These are phyloP conservation scores for Nepenthes mirabilis DNA, from an alignment of 148 eudicot species.

Conservation along the genomic window DNA sequence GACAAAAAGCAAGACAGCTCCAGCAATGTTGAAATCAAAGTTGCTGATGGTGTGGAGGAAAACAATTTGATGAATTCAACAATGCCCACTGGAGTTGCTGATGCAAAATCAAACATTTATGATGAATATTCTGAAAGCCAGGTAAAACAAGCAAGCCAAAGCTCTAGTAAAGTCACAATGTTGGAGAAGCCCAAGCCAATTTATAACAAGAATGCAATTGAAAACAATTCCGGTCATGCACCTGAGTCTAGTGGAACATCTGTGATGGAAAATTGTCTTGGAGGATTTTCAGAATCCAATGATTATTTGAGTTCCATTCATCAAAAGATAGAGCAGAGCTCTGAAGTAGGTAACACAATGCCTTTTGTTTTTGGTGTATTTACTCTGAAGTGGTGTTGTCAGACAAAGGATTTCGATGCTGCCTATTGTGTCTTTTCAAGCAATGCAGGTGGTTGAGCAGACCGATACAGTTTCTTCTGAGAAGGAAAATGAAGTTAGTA, in stretches of 20 bases:
- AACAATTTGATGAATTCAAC: constrained; percentile 9
- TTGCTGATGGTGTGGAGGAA: constrained; percentile 7
- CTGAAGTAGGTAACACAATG: constrained; percentile 32
- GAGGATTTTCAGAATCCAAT: constrained; percentile 13
- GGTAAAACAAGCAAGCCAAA: constrained; percentile 4
- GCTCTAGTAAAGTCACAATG: constrained; percentile 18
- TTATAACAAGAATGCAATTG: constrained; percentile 15
- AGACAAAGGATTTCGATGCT: constrained; percentile 12
- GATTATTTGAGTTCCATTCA: constrained; percentile 13
- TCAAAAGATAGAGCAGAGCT: constrained; percentile 15
- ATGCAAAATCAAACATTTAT: constrained; percentile 3
- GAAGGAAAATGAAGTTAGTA: constrained; percentile 11
- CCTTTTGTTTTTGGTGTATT: constrained; percentile 6
- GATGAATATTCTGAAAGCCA: constrained; percentile 5
- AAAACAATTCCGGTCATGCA: constrained; percentile 8
- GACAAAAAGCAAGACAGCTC: constrained; percentile 17
- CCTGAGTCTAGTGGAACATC: constrained; percentile 10
- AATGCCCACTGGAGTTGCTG: constrained; percentile 7
- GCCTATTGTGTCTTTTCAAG: constrained; percentile 38
- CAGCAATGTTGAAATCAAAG: constrained; percentile 9
- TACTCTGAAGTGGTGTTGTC: constrained; percentile 6
- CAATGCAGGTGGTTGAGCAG: constrained; percentile 40
- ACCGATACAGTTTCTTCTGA: constrained; percentile 21
- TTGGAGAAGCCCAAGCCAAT: constrained; percentile 34
- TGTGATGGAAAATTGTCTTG: constrained; percentile 9